Evolutionary conservation across 108 stramenopile genomes (phyloP).

Genomic region (Nitzschia sp.): DNA sequence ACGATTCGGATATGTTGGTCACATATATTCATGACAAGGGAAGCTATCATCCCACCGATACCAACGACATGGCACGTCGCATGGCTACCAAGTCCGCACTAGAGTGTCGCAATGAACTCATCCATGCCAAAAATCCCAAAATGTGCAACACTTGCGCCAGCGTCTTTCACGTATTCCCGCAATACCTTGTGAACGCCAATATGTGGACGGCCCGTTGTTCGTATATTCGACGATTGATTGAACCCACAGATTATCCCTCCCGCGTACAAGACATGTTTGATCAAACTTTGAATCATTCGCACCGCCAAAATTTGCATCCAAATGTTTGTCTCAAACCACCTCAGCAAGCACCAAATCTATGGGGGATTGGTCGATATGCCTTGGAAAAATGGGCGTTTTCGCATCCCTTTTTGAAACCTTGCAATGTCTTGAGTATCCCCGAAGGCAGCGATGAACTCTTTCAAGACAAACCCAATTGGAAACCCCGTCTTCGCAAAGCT

Average conservation of each 20-base stretch:
- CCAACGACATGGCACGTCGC: slow-evolving; percentile 19
- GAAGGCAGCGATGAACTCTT: neutral
- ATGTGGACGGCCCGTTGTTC: slow-evolving; percentile 36
- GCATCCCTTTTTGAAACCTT: slow-evolving; percentile 31
- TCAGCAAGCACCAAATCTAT: slow-evolving; percentile 4
- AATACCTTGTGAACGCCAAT: slow-evolving; percentile 21
- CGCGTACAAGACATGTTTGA: slow-evolving; percentile 23
- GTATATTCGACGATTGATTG: slow-evolving; percentile 18
- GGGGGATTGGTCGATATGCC: slow-evolving; percentile 29
- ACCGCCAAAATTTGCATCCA: neutral
- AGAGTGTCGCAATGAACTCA: slow-evolving; percentile 9
- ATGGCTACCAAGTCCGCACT: slow-evolving; percentile 22
- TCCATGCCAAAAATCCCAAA: neutral
- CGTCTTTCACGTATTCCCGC: slow-evolving; percentile 18
- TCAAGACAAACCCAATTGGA: neutral
- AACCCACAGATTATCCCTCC: slow-evolving; percentile 12
- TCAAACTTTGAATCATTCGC: slow-evolving; percentile 22
- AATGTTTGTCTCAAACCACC: slow-evolving; percentile 16
- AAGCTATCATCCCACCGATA: slow-evolving; percentile 14
- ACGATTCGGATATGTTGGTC: slow-evolving; percentile 3
- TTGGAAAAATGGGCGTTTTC: slow-evolving; percentile 23
- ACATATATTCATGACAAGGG: slow-evolving; percentile 40
- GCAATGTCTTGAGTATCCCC: slow-evolving; percentile 1
- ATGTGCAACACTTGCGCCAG: slow-evolving; percentile 20
- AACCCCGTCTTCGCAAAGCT: slow-evolving; percentile 1